Evolutionary conservation across 331 rosid species (phyloP), one percentile per base, ranked within the genome.

Genomic region (Dryas integrifolia): DNA sequence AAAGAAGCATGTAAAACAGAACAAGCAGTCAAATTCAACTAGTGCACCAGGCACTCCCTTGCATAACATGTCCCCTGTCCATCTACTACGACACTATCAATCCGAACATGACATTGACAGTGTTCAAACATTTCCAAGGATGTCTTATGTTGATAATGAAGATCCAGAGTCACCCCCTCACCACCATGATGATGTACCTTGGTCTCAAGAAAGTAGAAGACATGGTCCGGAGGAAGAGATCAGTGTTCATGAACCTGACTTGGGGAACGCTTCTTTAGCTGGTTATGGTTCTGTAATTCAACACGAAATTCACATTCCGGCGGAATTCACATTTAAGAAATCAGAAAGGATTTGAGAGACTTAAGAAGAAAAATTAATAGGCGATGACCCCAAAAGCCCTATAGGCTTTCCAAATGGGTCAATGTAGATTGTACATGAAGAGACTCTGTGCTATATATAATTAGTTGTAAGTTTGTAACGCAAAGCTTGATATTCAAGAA

Each of bases 61-160:
- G 46, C 69, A 45, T 15, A 35, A 67, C n/a, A 24, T 55, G 72
- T 76, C 85, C 38, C 85, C 85, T 3, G 72, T 60, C 9, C 81
- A 81, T 21, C 79, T 81, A 12, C 76, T 81, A 30, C 76, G 30
- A 4, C 47, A 49, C 13, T 61, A 67, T 35, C 65, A 7, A 35
- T 40, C 47, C 9, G 78, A 70, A 26, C 55, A 30, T 9, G 12
- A 49, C 11, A 3, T 40, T n/a, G 70, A 78, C 38, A 41, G 51
- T 24, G 1, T 18, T 21, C 64, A 13, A 5, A 58, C 73, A 44
- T 65, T 71, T 13, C 74, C 44, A 2, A 78, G 65, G 15, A 78
- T 59, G 57, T 67, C 81, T 15, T 66, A 45, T 60, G 41, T 59
- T 59, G 45, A 58, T 1, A 55, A 21, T 21, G 74, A 30, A 6